Conservation (phyloP, 768 basidiomycete genomes). For the Coprinopsis marcescibilis region DNA sequence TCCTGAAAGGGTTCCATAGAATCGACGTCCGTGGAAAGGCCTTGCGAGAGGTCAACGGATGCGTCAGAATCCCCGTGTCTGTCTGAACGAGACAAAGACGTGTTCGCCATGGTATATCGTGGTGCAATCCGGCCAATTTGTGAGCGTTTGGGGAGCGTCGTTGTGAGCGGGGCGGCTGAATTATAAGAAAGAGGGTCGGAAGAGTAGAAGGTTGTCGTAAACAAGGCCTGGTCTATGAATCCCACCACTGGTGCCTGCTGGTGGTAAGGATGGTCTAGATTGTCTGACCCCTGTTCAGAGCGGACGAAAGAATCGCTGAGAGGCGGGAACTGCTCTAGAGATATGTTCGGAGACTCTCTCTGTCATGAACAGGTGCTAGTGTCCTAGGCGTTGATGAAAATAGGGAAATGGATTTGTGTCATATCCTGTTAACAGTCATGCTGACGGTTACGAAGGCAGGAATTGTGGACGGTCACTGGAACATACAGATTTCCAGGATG, state of each 20-base stretch:
- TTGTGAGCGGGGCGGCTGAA: neutral
- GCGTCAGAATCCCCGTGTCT: neutral
- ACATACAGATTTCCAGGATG: slow-evolving; percentile 4
- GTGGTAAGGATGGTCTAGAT: slow-evolving; percentile 3
- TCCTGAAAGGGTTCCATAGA: neutral
- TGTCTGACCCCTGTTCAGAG: slow-evolving; percentile 8
- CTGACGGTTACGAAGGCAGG: slow-evolving; percentile 1
- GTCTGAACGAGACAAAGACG: neutral
- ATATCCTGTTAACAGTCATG: slow-evolving; percentile 6
- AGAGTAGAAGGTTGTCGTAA: neutral
- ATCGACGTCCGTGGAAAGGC: neutral
- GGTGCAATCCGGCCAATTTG: neutral
- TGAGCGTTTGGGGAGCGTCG: neutral
- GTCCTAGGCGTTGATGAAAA: slow-evolving; percentile 5
- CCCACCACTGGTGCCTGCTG: slow-evolving; percentile 4
- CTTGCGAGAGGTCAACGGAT: neutral
- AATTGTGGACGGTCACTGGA: slow-evolving; percentile 1
- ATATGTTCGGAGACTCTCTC: neutral
- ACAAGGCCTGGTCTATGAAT: neutral
- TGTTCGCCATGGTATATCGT: neutral
- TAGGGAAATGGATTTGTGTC: neutral
- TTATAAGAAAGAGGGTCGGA: neutral
- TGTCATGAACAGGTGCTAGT: neutral
- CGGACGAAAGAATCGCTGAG: neutral
- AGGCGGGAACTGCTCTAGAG: neutral